Evolutionary conservation across 306 rosid genomes (phyloP).

Genomic region (Pachyrhizus erosus): DNA sequence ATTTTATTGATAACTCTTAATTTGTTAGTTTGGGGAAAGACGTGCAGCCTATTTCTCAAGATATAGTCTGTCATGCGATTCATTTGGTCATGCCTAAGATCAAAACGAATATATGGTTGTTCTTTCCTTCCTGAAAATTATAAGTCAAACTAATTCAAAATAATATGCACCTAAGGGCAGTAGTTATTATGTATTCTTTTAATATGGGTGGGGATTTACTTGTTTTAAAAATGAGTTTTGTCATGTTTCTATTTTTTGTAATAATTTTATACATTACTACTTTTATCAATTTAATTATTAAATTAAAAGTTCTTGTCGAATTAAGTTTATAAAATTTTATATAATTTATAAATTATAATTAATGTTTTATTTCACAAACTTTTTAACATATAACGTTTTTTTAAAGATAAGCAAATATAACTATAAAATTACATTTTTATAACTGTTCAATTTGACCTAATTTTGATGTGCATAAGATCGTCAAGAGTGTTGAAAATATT

Average conservation of each 20-base stretch:
- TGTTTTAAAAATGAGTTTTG: background rate
- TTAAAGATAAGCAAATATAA: background rate
- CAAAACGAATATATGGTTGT: conserved; percentile 10
- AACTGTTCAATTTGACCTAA: background rate
- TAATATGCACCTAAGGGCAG: background rate
- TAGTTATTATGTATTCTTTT: background rate
- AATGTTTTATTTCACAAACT: background rate
- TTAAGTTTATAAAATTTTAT: background rate
- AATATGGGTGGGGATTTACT: background rate
- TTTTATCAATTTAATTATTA: background rate
- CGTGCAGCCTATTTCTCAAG: conserved; percentile 67
- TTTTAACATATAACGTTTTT: background rate
- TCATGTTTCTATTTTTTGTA: background rate
- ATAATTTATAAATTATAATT: background rate
- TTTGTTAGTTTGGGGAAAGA: conserved; percentile 43
- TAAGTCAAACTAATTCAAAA: conserved; percentile 34
- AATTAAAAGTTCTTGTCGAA: background rate
- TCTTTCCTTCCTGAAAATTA: conserved; percentile 1
- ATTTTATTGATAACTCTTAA: conserved; percentile 15
- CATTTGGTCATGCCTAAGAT: conserved; percentile 45
- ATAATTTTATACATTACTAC: background rate
- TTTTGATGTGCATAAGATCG: background rate
- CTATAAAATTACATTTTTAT: background rate
- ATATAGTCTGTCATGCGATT: conserved; percentile 25
- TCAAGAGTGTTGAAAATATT: background rate